Evolutionary conservation across 768 basidiomycete species (phyloP), one percentile per base, ranked within the genome.

Genomic region (Phanerochaete sordida): DNA sequence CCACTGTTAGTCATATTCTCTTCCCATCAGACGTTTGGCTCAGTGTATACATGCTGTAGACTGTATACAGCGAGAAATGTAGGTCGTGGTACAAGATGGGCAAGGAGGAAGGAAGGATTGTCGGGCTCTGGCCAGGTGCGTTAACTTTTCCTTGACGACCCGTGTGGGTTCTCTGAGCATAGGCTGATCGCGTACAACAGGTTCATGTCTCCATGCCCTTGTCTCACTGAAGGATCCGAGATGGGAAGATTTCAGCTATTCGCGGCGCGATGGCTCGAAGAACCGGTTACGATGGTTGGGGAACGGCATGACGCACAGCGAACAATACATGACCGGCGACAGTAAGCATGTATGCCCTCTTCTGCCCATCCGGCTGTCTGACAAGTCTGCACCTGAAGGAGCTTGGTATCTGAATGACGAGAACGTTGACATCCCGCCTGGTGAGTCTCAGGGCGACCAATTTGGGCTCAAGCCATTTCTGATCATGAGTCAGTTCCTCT

Each of bases 51-150:
- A n/a, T n/a, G n/a, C n/a, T 9, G 8, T 56, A 85, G 82, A 85
- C 83, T 3, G 83, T 86, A 2, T 87, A 81, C 67, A 76, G 79
- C 37, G 76, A 79, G 50, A 81, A 81, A 62, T 87, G 85, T 63
- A 73, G 78, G 15, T 83, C 83, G 31, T 88, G 87, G 85, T 87
- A 86, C 66, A 86, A 86, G 66, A 74, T 72, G 44, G 84, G 84
- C 4, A 81, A 80, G 62, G 80, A 80, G 62, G 81, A 84, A 69
- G 85, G 86, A 1, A 77, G 81, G 1, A 73, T 86, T 8, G 77
- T 79, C 24, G 84, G 76, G 0, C 73, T 88, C 7, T 88, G 83
- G 83, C 85, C 86, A 19, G 83, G 83, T 83, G 65, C 35, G 73
- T 52, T 2, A 33, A 3, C n/a, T n/a, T n/a, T n/a, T n/a, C n/a